phyloP scores from a whole-genome alignment of 2,329 filamentous ascomycete species.

The Emergomyces africanus region DNA sequence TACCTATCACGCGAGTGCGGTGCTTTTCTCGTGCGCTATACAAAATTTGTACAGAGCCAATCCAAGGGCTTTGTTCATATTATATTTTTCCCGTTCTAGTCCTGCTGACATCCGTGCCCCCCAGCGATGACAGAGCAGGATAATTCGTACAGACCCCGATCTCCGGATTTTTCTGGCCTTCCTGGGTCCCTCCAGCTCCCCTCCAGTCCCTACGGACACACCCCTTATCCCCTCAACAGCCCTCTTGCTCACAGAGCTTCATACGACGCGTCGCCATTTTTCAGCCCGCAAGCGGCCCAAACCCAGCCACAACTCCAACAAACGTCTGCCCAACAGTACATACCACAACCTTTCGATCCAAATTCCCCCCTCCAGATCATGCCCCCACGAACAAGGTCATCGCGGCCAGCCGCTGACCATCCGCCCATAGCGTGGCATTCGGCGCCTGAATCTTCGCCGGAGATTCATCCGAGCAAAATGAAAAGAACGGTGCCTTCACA shows the following conservation, averaged over 20 bases:
- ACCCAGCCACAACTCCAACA: slow-evolving; percentile 14
- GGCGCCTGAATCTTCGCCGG: slow-evolving; percentile 4
- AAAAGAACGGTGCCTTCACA: not conserved
- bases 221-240: slow-evolving; percentile 20
- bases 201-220: slow-evolving; percentile 13
- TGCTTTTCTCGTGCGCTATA: too few relatives aligned
- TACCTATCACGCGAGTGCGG: not conserved
- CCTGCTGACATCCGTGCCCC: slow-evolving; percentile 59
- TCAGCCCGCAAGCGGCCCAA: slow-evolving; percentile 23
- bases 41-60: not conserved
- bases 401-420: slow-evolving; percentile 19
- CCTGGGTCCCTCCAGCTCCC: slow-evolving; percentile 20
- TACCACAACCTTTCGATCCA: slow-evolving; percentile 19
- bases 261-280: slow-evolving; percentile 36
- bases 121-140: slow-evolving; percentile 33
- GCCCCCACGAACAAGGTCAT: slow-evolving; percentile 30
- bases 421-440: slow-evolving; percentile 14
- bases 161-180: slow-evolving; percentile 40
- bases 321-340: slow-evolving; percentile 24
- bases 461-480: slow-evolving; percentile 3
- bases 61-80: not conserved
- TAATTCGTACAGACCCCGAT: slow-evolving; percentile 35
- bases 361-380: slow-evolving; percentile 21
- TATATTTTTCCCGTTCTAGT: not conserved
- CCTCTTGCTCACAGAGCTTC: slow-evolving; percentile 28